These are phyloP conservation scores for Forsythia viridissima DNA, from an alignment of 257 asterid genomes.

Conservation along the genomic window DNA sequence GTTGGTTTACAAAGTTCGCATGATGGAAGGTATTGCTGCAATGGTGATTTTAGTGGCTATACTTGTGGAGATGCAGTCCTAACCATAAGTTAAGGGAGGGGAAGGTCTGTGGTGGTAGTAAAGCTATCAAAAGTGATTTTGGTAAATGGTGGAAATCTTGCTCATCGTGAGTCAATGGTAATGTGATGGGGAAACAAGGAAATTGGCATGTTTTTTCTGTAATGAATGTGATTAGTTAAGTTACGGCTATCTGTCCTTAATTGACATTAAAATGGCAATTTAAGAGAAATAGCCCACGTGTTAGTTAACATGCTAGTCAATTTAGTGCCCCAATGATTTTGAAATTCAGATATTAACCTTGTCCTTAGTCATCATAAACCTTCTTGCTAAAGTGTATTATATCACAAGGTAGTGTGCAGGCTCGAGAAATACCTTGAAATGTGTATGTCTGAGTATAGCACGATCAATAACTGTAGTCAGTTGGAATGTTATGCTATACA, in stretches of 20 bases:
- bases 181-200: neutral
- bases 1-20: neutral
- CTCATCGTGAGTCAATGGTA: neutral
- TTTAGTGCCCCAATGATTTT: neutral
- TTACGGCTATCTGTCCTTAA: neutral
- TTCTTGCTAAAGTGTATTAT: neutral
- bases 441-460: neutral
- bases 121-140: neutral
- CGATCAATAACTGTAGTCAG: neutral
- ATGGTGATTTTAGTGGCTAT: neutral
- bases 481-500: neutral
- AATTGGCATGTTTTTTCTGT: neutral
- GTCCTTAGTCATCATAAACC: neutral
- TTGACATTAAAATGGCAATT: neutral
- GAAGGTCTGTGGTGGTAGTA: neutral
- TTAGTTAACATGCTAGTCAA: neutral
- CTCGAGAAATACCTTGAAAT: neutral
- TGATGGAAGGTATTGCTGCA: neutral
- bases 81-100: neutral
- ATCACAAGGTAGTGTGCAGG: neutral
- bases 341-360: neutral
- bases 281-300: neutral
- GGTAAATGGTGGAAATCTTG: neutral
- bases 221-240: neutral
- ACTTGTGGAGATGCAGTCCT: neutral